phyloP scores from a whole-genome alignment of 164 flowering plant genomes.

The Pachysandra terminalis region DNA sequence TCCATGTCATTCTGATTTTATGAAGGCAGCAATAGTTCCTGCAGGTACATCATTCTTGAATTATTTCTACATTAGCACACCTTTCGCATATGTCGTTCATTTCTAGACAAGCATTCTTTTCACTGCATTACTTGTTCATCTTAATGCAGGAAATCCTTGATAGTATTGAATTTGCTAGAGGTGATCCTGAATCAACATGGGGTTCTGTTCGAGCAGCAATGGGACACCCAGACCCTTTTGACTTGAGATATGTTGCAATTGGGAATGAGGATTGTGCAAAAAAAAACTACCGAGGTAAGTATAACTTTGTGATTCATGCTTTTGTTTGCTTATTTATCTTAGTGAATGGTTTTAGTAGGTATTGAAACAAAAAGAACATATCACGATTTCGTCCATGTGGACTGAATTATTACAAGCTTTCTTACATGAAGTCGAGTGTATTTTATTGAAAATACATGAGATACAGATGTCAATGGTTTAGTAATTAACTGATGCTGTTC shows the following conservation, averaged over 20 bases:
- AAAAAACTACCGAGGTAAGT: constrained; percentile 64
- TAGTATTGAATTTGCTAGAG: constrained; percentile 90
- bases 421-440: background rate
- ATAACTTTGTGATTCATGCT: background rate
- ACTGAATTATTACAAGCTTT: background rate
- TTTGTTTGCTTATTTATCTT: background rate
- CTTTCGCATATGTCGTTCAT: background rate
- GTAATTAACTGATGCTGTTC: background rate
- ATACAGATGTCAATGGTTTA: background rate
- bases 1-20: background rate
- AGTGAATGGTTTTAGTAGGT: background rate
- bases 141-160: constrained; percentile 74
- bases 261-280: constrained; percentile 92
- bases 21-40: background rate
- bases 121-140: constrained; percentile 2
- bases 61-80: background rate
- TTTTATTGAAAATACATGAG: background rate
- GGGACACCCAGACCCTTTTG: constrained; percentile 95
- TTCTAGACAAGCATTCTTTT: background rate
- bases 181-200: constrained; percentile 67
- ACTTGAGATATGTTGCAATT: constrained; percentile 74
- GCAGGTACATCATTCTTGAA: background rate
- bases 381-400: background rate
- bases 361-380: background rate
- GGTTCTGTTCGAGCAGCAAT: constrained; percentile 87